A percentile compares a stretch with the other conserved stretches of the same genome.
Conservation (phyloP, 805 yeast species). For the Spathaspora arborariae region DNA sequence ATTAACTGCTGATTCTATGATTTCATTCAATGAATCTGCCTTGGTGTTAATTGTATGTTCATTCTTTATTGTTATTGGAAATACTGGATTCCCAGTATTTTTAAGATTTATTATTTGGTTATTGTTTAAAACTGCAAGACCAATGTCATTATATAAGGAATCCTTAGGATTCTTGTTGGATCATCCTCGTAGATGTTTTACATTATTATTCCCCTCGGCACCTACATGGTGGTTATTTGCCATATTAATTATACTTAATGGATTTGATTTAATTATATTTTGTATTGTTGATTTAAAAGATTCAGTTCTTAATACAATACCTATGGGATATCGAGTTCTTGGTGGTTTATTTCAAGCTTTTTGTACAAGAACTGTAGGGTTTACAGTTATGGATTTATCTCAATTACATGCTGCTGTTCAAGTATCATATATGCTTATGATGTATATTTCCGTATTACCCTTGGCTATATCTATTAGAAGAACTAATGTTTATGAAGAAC, state of each 20-base stretch:
- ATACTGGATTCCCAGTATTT: slow-evolving; percentile 89
- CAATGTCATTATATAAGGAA: slow-evolving; percentile 62
- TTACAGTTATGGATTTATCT: slow-evolving; percentile 67
- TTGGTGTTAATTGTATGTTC: slow-evolving; percentile 61
- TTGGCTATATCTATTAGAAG: slow-evolving; percentile 94
- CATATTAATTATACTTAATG: slow-evolving; percentile 69
- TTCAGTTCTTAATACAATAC: slow-evolving; percentile 46
- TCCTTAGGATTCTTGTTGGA: slow-evolving; percentile 83
- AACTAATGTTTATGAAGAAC: slow-evolving; percentile 97
- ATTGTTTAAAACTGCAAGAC: slow-evolving; percentile 61
- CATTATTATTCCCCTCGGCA: slow-evolving; percentile 82
- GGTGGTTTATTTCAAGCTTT: slow-evolving; percentile 90
- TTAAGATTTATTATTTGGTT: slow-evolving; percentile 82
- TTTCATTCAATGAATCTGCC: slow-evolving; percentile 56
- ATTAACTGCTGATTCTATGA: slow-evolving; percentile 77
- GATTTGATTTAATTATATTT: slow-evolving; percentile 75
- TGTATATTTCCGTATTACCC: slow-evolving; percentile 96
- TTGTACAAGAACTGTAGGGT: slow-evolving; percentile 93
- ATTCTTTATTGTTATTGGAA: slow-evolving; percentile 83
- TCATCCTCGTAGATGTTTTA: slow-evolving; percentile 96
- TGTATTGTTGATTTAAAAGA: slow-evolving; percentile 69
- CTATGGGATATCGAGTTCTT: slow-evolving; percentile 66
- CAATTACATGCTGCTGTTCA: slow-evolving; percentile 84
- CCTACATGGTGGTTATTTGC: slow-evolving; percentile 94
- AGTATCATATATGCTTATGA: slow-evolving; percentile 92